A percentile compares a stretch with the other conserved stretches of the same genome.
phyloP scores from a whole-genome alignment of 2,329 filamentous ascomycete genomes.

The Trichophyton benhamiae region DNA sequence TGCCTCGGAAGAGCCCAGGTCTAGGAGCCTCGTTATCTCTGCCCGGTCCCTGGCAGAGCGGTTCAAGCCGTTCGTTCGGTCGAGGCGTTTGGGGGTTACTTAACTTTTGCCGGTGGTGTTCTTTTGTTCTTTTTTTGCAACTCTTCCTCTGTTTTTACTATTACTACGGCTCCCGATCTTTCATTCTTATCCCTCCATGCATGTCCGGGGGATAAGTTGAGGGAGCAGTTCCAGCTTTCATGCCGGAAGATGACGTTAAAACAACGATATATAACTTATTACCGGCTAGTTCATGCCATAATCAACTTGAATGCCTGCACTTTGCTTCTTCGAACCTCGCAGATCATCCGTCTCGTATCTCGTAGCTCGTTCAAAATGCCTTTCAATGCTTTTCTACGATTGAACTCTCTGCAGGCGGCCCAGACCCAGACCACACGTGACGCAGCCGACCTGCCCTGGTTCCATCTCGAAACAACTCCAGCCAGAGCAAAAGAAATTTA shows the following conservation, averaged over 20 bases:
- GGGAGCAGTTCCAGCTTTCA: neutral
- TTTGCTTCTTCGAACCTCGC: neutral
- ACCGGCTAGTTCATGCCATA: neutral
- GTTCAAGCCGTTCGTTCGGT: slow-evolving; percentile 1
- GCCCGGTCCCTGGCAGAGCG: neutral
- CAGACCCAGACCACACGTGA: neutral
- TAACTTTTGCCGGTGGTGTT: neutral
- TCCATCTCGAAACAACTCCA: neutral
- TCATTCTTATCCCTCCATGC: neutral
- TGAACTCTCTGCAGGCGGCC: neutral
- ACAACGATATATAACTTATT: neutral
- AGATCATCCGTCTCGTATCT: no score
- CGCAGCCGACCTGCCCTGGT: neutral
- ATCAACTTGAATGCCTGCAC: neutral
- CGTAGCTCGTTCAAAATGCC: no score
- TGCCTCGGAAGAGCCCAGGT: neutral
- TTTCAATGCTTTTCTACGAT: no score
- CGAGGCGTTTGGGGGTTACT: neutral
- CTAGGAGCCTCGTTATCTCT: neutral
- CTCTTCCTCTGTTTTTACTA: no score
- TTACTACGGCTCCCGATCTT: neutral
- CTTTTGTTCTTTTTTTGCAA: neutral
- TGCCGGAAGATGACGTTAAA: neutral
- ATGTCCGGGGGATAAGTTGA: neutral
- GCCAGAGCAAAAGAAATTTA: no score